Evolutionary conservation across 1,139 yeast genomes (phyloP).

Genomic region (Suhomyces kunorum): DNA sequence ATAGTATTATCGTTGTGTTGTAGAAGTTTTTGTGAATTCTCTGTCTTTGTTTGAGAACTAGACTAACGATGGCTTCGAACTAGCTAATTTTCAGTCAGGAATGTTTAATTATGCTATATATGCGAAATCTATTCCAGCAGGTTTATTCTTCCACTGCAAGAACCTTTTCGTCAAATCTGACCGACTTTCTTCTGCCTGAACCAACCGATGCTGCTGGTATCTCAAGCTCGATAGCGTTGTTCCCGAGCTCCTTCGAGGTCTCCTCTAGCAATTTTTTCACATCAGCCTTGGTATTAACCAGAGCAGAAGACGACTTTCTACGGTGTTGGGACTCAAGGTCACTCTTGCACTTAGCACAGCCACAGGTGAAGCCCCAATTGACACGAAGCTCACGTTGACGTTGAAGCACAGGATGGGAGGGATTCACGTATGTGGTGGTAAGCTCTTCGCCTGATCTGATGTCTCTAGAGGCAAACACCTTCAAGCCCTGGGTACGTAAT

Average conservation of each 20-base stretch:
- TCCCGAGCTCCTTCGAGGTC: constrained; percentile 35
- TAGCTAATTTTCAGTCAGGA: too few relatives aligned
- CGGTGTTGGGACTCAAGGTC: constrained; percentile 49
- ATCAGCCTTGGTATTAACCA: constrained; percentile 33
- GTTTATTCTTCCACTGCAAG: constrained; percentile 39
- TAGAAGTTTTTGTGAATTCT: too few relatives aligned
- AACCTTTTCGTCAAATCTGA: constrained; percentile 69
- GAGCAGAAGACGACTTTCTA: constrained; percentile 30
- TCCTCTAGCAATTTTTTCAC: constrained; percentile 49
- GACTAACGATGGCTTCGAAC: too few relatives aligned
- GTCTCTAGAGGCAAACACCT: constrained; percentile 57
- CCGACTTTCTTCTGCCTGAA: constrained; percentile 68
- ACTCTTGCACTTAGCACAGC: constrained; percentile 62
- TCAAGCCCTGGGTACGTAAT: constrained; percentile 53
- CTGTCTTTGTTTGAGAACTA: too few relatives aligned
- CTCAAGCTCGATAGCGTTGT: constrained; percentile 50
- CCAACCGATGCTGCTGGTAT: constrained; percentile 33
- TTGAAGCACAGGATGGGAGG: constrained; percentile 59
- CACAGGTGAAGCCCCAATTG: constrained; percentile 85
- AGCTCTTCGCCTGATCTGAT: constrained; percentile 69
- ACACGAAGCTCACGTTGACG: constrained; percentile 68
- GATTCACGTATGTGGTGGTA: constrained; percentile 69
- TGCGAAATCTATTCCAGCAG: too few relatives aligned
- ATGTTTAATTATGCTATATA: too few relatives aligned
- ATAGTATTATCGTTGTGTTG: too few relatives aligned